Evolutionary conservation across 1,284 basidiomycete genomes (phyloP).

Genomic region (Papiliotrema flavescens): DNA sequence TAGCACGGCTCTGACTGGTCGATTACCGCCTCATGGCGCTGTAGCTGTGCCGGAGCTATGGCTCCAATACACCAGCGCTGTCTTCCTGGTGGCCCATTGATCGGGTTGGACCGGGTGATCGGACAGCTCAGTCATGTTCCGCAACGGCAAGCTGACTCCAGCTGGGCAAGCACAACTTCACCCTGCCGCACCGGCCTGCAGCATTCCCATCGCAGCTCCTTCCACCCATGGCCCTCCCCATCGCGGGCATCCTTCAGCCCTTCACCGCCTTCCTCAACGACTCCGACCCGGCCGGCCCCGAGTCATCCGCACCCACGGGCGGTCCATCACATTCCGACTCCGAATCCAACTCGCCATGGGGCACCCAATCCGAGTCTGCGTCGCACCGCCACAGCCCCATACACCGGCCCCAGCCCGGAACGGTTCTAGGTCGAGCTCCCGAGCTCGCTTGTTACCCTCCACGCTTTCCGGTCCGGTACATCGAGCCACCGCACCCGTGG

Average conservation of each 20-base stretch:
- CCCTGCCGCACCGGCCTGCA: slow-evolving; percentile 45
- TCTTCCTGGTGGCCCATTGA: no score
- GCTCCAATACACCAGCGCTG: neutral
- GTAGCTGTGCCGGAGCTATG: neutral
- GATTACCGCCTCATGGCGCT: neutral
- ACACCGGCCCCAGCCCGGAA: neutral
- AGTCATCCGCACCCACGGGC: neutral
- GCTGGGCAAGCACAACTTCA: slow-evolving; percentile 24
- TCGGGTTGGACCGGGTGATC: no score
- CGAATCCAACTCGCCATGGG: no score
- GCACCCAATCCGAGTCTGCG: no score
- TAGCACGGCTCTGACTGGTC: neutral
- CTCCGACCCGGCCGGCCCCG: neutral
- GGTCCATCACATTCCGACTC: neutral
- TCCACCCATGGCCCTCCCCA: slow-evolving; percentile 23
- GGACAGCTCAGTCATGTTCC: no score
- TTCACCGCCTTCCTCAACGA: slow-evolving; percentile 21
- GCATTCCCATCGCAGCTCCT: slow-evolving; percentile 42
- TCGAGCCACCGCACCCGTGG: slow-evolving; percentile 11
- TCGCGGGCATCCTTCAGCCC: slow-evolving; percentile 30
- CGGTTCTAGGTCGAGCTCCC: neutral
- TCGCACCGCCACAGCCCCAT: no score
- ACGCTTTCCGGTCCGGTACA: slow-evolving; percentile 20
- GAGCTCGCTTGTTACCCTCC: slow-evolving; percentile 28
- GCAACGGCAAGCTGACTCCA: neutral